Conservation (phyloP, 257 asterid genomes). For the Handroanthus guayacan region DNA sequence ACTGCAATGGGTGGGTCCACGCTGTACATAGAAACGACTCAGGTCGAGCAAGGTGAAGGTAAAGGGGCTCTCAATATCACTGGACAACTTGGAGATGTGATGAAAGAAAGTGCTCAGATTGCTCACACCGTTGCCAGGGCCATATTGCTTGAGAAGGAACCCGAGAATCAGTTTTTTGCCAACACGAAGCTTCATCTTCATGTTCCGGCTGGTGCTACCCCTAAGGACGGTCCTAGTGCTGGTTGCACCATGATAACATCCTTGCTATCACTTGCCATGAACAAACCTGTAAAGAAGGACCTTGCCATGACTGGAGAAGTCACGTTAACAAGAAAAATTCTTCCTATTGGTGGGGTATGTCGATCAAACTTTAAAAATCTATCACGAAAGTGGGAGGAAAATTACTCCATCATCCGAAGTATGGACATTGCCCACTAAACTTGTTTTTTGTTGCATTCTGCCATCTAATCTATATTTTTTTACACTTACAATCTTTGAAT, state of each 20-base stretch:
- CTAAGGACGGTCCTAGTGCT: conserved; percentile 99
- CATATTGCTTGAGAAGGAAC: conserved; percentile 78
- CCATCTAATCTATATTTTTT: no score
- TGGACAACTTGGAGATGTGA: conserved; percentile 97
- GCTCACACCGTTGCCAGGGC: conserved; percentile 90
- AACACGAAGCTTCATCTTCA: conserved; percentile 92
- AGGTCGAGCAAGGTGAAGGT: conserved; percentile 88
- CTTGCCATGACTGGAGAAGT: conserved; percentile 99
- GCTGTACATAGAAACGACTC: conserved; percentile 80
- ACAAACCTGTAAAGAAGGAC: conserved; percentile 77
- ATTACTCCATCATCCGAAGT: no score
- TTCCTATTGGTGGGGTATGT: conserved; percentile 99
- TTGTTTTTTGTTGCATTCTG: no score
- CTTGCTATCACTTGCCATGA: conserved; percentile 87
- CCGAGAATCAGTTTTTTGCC: conserved; percentile 68
- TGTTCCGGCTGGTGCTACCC: conserved; percentile 98
- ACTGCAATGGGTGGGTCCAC: conserved; percentile 99
- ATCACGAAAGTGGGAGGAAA: not conserved
- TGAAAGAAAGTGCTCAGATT: conserved; percentile 98
- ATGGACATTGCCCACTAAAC: no score
- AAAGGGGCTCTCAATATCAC: conserved; percentile 82
- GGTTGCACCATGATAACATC: conserved; percentile 99
- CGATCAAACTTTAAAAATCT: conserved; percentile 17
- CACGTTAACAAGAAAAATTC: conserved; percentile 84
- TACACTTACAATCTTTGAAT: no score